Conservation (phyloP, 176 grass and related monocot genomes). For the Oryza glumipatula region DNA sequence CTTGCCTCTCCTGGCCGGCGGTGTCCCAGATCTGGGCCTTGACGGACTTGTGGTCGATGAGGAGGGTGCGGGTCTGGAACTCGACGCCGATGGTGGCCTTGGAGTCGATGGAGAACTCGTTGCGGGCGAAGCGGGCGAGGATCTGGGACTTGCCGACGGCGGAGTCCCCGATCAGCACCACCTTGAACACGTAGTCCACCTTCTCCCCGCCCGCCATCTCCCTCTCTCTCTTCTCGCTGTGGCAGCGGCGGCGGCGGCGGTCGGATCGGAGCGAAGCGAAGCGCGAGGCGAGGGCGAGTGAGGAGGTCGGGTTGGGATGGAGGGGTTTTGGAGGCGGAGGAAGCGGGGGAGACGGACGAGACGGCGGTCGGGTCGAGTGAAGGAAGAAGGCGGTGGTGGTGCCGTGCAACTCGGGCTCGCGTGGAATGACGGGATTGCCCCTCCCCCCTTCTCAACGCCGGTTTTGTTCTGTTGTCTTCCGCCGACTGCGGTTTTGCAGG, state of each 20-base stretch:
- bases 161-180: constrained; percentile 93
- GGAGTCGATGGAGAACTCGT: constrained; percentile 96
- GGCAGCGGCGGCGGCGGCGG: neutral
- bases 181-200: constrained; percentile 96
- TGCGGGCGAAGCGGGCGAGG: constrained; percentile 88
- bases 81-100: constrained; percentile 97
- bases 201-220: constrained; percentile 72
- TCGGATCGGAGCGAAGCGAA: neutral
- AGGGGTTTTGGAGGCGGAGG: no score
- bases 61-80: constrained; percentile 87
- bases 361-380: no score
- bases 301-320: no score
- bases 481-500: no score
- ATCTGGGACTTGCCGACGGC: constrained; percentile 98
- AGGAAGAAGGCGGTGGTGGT: no score
- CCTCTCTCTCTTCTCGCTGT: neutral
- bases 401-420: no score
- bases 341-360: no score
- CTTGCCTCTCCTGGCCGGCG: constrained; percentile 68
- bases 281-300: neutral
- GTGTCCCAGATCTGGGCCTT: constrained; percentile 94
- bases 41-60: constrained; percentile 77
- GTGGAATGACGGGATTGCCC: no score
- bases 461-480: no score
- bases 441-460: no score